A percentile compares a stretch with the other conserved stretches of the same genome.
These are phyloP conservation scores for Colletotrichum plurivorum DNA, from an alignment of 2,329 filamentous ascomycete species.

Conservation along the genomic window DNA sequence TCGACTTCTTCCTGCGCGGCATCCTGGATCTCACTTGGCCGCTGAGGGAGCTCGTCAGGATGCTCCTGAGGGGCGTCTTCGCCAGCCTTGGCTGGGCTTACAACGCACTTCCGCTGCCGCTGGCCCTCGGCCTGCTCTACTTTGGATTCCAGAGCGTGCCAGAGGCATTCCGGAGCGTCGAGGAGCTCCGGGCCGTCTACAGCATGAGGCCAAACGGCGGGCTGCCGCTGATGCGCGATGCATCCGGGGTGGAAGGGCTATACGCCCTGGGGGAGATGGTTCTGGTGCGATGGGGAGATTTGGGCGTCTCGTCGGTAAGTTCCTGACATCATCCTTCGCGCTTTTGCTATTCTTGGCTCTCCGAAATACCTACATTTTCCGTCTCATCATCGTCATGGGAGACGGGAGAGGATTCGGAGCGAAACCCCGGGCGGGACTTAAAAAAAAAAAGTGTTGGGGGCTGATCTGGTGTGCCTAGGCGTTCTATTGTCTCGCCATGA, in stretches of 20 bases:
- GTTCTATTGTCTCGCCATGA: slow-evolving; percentile 39
- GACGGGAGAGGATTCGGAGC: not conserved
- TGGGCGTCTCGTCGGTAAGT: slow-evolving; percentile 37
- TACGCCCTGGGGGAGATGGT: slow-evolving; percentile 35
- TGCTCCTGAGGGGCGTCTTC: slow-evolving; percentile 29
- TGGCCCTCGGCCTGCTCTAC: slow-evolving; percentile 35
- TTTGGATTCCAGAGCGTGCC: slow-evolving; percentile 37
- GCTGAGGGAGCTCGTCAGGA: slow-evolving; percentile 25
- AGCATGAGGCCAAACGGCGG: slow-evolving; percentile 11
- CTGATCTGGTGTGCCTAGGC: slow-evolving; percentile 31
- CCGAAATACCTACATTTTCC: slow-evolving; percentile 4
- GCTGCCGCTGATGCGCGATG: not conserved
- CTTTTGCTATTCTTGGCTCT: slow-evolving; percentile 10
- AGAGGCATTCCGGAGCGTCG: slow-evolving; percentile 25
- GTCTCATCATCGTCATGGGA: slow-evolving; percentile 7
- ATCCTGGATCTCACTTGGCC: slow-evolving; percentile 36
- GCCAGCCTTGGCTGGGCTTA: slow-evolving; percentile 35
- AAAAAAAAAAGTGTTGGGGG: slow-evolving; percentile 11
- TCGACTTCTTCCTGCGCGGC: slow-evolving; percentile 34
- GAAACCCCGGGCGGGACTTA: not conserved
- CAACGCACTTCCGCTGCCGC: slow-evolving; percentile 31
- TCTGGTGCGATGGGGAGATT: slow-evolving; percentile 37
- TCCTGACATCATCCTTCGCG: slow-evolving; percentile 20
- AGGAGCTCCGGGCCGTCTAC: slow-evolving; percentile 26
- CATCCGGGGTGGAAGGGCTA: slow-evolving; percentile 31